Conservation (phyloP, 352 stramenopile genomes). For the Blastocystis sp. region DNA sequence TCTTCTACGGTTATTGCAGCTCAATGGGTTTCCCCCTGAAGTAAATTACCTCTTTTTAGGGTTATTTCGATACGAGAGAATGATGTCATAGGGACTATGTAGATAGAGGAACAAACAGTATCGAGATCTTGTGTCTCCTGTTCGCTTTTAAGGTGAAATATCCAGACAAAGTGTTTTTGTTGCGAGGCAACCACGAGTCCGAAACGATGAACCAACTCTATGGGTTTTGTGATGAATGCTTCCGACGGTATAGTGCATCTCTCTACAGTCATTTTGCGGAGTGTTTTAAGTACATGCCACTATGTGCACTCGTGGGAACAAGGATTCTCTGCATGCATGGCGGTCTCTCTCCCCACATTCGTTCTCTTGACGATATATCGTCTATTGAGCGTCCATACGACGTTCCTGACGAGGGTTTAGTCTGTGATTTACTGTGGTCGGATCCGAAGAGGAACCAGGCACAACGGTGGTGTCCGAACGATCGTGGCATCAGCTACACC, state of each 20-base stretch:
- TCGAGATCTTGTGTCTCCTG: conserved; percentile 65
- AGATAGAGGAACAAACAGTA: conserved; percentile 65
- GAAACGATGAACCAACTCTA: conserved; percentile 65
- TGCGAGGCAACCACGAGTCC: conserved; percentile 66
- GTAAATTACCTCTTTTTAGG: conserved; percentile 95
- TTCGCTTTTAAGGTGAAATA: conserved; percentile 65
- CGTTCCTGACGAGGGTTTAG: conserved; percentile 74
- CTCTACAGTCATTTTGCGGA: conserved; percentile 63
- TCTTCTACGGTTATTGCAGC: conserved; percentile 86
- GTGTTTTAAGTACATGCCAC: conserved; percentile 65
- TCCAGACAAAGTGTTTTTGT: conserved; percentile 64
- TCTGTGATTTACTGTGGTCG: conserved; percentile 82
- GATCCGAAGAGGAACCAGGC: conserved; percentile 68
- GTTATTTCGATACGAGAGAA: conserved; percentile 38
- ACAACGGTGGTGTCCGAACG: conserved; percentile 85
- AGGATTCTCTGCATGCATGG: conserved; percentile 76
- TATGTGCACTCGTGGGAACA: conserved; percentile 58
- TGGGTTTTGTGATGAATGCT: conserved; percentile 64
- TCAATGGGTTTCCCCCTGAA: conserved; percentile 84
- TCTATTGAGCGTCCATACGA: conserved; percentile 75
- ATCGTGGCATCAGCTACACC: conserved; percentile 91
- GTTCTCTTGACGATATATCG: conserved; percentile 76
- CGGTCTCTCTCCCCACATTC: conserved; percentile 78
- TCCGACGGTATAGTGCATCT: conserved; percentile 61
- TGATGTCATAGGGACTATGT: conserved; percentile 65